Evolutionary conservation across 768 basidiomycete species (phyloP), one percentile per base, ranked within the genome.

Genomic region (Rhizopogon sp.): DNA sequence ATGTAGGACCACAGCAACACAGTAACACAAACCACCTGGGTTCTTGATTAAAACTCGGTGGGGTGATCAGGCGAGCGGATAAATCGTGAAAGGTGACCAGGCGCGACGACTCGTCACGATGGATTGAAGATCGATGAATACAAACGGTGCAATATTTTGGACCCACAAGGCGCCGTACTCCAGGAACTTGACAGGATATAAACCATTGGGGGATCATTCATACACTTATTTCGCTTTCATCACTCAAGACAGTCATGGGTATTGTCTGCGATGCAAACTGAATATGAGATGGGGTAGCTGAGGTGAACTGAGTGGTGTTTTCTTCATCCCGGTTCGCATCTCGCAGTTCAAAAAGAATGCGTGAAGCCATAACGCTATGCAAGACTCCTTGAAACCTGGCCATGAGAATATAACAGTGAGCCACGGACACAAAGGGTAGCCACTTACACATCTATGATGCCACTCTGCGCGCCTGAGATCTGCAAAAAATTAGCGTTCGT

Each of bases 331-430:
- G 22, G 16, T 47, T 22, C 29, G 52, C 39, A 20, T 13, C 10
- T 33, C 31, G 31, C 31, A 59, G n/a, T 13, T 57, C 50, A 22
- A 59, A 59, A 2, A 59, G 56, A 39, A 59, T 57, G 14, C 58
- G 51, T 5, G 58, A 57, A 10, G 58, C 56, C 52, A 59, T 49
- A 14, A 57, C 56, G 7, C 58, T 35, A 14, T 59, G 58, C 16
- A 59, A 22, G 28, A 57, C 50, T 11, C 44, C 52, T 56, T 59
- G 56, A 17, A 59, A 53, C 14, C 58, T 57, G n/a, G 37, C 28
- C 35, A n/a, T 14, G 17, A 16, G 5, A 17, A 10, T 25, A 11
- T n/a, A 51, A 16, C 13, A 16, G 25, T 42, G 20, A 39, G 17
- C 13, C 16, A 13, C 10, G 6, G 33, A 14, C 5, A 41, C 35